Base-by-base conservation (phyloP, 768 basidiomycete species). In the Mycena indigotica region DNA sequence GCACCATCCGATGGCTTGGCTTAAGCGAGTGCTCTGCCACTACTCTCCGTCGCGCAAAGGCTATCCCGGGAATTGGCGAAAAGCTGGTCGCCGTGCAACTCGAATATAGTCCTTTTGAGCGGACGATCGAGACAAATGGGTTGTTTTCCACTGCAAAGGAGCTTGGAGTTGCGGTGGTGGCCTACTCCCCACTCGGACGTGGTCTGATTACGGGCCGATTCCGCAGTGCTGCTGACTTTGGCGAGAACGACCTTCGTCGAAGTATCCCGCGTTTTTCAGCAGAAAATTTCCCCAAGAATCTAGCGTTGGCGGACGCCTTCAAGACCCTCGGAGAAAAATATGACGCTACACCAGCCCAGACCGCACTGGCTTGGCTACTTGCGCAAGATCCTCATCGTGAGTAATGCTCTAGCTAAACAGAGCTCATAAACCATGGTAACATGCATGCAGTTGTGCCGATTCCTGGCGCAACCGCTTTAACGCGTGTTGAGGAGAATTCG, bases 401-500 rank as follows among this genome's bases (percentile, higher is more conserved):
- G 52, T 50, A 19, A 13, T 44, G 35, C 35, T n/a, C 35, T 38
- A 10, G 12, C 12, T 44, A 8, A 5, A 44, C 6, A 44, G 41
- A 15, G 21, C 35, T 15, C 30, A 3, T 16, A 30, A 5, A 5
- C 2, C 50, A 5, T 2, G 17, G 28, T 19, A 3, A 51, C 26
- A 19, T 26, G n/a, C 32, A 25, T 5, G n/a, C 16, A 61, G 60
- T 57, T 23, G 68, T 76, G 57, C 70, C 75, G 15, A 75, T 77
- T 50, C 75, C 76, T 0, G 75, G 73, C 13, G 70, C 71, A 8
- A 64, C 62, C 17, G 63, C 51, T 23, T 53, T 72, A 23, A 51
- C 69, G 66, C 68, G 74, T 25, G 66, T 77, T 21, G 65, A 72
- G 28, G 75, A 77, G 53, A 78, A 77, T 44, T 30, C 72, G 15